These are phyloP conservation scores for Salix purpurea DNA, from an alignment of 345 rosid species.

Conservation along the genomic window DNA sequence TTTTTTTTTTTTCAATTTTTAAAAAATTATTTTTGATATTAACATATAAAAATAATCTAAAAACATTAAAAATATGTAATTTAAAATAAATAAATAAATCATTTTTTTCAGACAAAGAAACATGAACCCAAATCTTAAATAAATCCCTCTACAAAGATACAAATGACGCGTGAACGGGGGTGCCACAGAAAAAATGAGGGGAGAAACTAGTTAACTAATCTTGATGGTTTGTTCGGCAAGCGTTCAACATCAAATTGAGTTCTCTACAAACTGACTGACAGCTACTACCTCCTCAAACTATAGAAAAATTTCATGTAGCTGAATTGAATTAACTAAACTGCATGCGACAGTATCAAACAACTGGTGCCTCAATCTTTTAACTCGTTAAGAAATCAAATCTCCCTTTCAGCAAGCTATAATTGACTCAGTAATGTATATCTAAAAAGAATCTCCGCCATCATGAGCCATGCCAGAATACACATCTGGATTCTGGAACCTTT, in stretches of 20 bases:
- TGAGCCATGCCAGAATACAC: conserved; percentile 27
- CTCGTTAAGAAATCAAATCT: conserved; percentile 15
- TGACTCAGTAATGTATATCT: conserved; percentile 13
- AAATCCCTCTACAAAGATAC: background rate
- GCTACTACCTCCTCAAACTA: conserved; percentile 2
- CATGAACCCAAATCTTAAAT: background rate
- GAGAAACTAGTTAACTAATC: background rate
- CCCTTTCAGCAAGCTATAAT: conserved; percentile 20
- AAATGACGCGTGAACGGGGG: too few species aligned
- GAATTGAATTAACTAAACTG: background rate
- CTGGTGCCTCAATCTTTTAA: conserved; percentile 3
- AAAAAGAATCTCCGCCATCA: conserved; percentile 22
- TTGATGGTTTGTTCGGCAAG: background rate
- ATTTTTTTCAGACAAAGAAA: background rate
- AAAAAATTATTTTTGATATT: too few species aligned
- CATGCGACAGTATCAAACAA: background rate
- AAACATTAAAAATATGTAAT: too few species aligned
- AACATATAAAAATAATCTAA: too few species aligned
- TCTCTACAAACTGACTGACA: background rate
- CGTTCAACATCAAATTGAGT: background rate
- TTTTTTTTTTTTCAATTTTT: too few species aligned
- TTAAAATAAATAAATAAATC: too few species aligned
- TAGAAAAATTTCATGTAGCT: background rate
- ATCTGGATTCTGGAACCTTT: conserved; percentile 7
- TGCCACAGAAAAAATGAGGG: background rate